Evolutionary conservation across 2,329 filamentous ascomycete species (phyloP).

Genomic region (Lizonia empirigonia): DNA sequence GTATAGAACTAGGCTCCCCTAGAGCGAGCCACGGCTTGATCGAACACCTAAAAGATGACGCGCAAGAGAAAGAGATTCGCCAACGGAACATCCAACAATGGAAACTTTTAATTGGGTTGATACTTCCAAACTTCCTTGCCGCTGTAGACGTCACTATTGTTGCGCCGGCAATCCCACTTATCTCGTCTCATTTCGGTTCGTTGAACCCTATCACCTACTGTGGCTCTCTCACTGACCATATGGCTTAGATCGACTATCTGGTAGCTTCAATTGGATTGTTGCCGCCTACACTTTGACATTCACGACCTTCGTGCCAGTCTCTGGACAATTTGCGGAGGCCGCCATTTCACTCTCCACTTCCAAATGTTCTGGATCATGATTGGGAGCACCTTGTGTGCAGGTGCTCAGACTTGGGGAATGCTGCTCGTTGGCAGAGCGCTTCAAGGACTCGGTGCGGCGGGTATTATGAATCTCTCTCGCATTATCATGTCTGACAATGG

Average conservation of each 20-base stretch:
- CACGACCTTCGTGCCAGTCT: conserved; percentile 70
- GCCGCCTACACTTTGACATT: conserved; percentile 71
- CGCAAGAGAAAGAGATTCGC: conserved; percentile 19
- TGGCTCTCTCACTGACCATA: not conserved
- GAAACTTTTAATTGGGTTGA: conserved; percentile 64
- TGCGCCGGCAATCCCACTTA: conserved; percentile 64
- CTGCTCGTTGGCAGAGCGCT: conserved; percentile 67
- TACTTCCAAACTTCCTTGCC: conserved; percentile 66
- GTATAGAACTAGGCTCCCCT: conserved; percentile 2
- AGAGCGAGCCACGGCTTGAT: conserved; percentile 1
- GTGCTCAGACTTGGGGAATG: conserved; percentile 62
- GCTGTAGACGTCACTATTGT: conserved; percentile 69
- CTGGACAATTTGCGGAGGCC: conserved; percentile 67
- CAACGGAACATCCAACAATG: conserved; percentile 56
- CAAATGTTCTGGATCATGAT: conserved; percentile 59
- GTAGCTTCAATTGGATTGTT: conserved; percentile 64
- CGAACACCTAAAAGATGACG: conserved; percentile 7
- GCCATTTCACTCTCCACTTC: conserved; percentile 63
- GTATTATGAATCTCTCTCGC: conserved; percentile 64
- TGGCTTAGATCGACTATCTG: conserved; percentile 59
- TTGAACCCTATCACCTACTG: not conserved
- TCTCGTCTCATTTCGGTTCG: conserved; percentile 67
- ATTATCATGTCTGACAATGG: conserved; percentile 67
- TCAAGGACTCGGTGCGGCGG: conserved; percentile 67
- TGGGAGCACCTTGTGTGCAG: conserved; percentile 67